Evolutionary conservation across 2,329 filamentous ascomycete genomes (phyloP), one percentile per base, ranked within the genome.

Genomic region (Emmonsiellopsis sp.): DNA sequence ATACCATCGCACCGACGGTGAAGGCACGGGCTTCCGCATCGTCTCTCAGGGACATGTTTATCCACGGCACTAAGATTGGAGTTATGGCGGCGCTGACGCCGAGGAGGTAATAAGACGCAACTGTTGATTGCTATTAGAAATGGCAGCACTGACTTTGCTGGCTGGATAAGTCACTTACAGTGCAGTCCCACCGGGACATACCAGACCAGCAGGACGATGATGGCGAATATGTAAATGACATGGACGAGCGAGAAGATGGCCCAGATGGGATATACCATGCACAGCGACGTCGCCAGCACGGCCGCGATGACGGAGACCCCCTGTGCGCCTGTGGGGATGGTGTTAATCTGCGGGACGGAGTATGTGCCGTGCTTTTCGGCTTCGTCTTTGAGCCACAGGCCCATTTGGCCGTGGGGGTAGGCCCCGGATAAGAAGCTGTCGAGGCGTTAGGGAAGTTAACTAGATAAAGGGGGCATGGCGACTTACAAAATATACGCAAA

Each of bases 181-280:
- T 64, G 53, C 21, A 65, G 49, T 9, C 58, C 57, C 6, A 50
- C 34, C 2, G 63, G 62, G 44, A 66, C 57, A 53, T 62, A 55
- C 65, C 65, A 67, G 17, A 62, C 56, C 14, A 62, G 52, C 27
- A 67, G 57, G 45, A 60, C 54, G 32, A 63, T 53, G 48, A 55
- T 60, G 7, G 53, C 54, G 43, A 67, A 62, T n/a, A 67, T 67
- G 11, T 71, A 73, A 0, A 69, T 50, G 3, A 54, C 57, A 4
- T 56, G 57, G 2, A 60, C 59, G 14, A 65, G 58, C 0, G 53
- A 54, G n/a, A 68, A 63, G 6, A 63, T 58, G 7, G 61, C 57
- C 67, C 67, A 70, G 2, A 64, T 61, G 3, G 66, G 67, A 51
- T 70, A 69, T 0, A 66, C 57, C 61, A 67, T 67, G 49, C 64